Evolutionary conservation across 441 rosid species (phyloP).

Genomic region (Populus tomentosa): DNA sequence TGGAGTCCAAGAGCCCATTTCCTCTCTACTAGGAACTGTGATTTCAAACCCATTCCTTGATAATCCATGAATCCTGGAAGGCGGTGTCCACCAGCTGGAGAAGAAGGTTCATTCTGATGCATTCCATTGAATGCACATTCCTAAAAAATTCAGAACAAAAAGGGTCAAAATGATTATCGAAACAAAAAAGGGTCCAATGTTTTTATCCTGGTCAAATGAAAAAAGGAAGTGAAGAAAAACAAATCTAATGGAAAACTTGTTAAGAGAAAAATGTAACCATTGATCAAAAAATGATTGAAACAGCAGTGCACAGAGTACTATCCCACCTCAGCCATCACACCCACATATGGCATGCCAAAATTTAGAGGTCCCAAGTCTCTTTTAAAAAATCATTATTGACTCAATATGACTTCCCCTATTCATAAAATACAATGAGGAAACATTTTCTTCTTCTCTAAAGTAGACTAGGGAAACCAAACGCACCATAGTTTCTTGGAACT

Average conservation of each 20-base stretch:
- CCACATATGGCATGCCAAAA: not conserved
- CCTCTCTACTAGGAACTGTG: conserved; percentile 66
- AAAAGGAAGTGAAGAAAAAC: not conserved
- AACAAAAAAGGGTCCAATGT: not conserved
- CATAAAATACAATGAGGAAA: not conserved
- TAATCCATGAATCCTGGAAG: conserved; percentile 63
- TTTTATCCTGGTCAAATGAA: not conserved
- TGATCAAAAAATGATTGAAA: not conserved
- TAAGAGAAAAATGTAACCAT: not conserved
- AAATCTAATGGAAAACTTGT: not conserved
- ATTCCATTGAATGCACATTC: conserved; percentile 63
- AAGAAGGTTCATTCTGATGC: conserved; percentile 54
- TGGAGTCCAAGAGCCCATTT: conserved; percentile 99
- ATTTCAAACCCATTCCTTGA: conserved; percentile 57
- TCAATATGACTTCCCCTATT: conserved; percentile 5
- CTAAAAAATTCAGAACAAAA: conserved; percentile 26
- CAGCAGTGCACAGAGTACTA: not conserved
- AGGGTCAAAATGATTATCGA: not conserved
- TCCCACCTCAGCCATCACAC: not conserved
- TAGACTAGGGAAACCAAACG: conserved; percentile 1
- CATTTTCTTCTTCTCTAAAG: not conserved
- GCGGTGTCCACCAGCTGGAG: conserved; percentile 59
- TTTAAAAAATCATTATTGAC: not conserved
- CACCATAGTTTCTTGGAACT: conserved; percentile 94
- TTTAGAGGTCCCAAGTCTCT: not conserved